These are phyloP conservation scores for Medicago arabica DNA, from an alignment of 306 rosid genomes.

Conservation along the genomic window DNA sequence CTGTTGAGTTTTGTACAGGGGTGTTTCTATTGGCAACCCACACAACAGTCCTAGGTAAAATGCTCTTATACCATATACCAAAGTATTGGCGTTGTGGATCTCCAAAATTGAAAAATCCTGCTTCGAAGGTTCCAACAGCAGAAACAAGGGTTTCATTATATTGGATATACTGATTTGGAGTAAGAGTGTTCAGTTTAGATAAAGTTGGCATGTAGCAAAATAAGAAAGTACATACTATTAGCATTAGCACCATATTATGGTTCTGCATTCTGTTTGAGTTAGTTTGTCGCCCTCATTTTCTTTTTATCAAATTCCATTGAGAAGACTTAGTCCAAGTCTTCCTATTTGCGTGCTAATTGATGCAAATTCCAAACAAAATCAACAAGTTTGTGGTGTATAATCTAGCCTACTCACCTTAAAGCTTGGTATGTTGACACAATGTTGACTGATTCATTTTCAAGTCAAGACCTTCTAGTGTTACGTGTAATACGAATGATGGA, in stretches of 20 bases:
- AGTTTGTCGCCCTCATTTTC: neutral
- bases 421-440: neutral
- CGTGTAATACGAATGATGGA: neutral
- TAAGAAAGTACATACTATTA: neutral
- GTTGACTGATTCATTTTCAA: neutral
- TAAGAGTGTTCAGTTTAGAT: too few species aligned
- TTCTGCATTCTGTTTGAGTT: neutral
- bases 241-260: neutral
- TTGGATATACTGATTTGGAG: too few species aligned
- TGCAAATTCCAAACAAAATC: neutral
- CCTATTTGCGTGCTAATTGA: neutral
- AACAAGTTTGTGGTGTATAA: neutral
- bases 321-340: neutral
- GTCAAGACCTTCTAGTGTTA: neutral
- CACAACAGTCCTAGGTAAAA: too few species aligned
- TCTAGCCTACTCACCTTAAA: neutral
- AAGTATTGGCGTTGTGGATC: too few species aligned
- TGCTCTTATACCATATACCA: too few species aligned
- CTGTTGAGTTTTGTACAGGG: too few species aligned
- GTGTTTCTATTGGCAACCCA: neutral
- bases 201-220: neutral
- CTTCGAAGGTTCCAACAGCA: neutral
- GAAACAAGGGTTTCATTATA: too few species aligned
- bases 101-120: neutral
- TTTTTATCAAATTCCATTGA: conserved; percentile 3